Conservation (phyloP, 2,329 filamentous ascomycete species). For the Esteya vermicola region DNA sequence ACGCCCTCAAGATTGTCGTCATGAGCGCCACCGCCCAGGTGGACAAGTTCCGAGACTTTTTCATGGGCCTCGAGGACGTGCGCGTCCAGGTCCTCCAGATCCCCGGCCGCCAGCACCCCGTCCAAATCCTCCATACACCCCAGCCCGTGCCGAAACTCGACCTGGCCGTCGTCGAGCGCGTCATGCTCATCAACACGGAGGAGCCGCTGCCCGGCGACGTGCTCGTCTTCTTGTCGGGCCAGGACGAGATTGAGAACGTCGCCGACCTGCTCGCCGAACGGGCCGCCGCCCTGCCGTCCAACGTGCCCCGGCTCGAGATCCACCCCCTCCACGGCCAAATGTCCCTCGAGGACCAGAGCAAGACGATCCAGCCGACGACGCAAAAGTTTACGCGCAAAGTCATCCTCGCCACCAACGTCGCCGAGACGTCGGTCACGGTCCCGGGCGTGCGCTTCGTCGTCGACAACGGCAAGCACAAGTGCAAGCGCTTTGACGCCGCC, state of each 20-base stretch:
- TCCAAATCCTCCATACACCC: constrained; percentile 61
- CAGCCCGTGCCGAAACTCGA: constrained; percentile 68
- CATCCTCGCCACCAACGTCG: constrained; percentile 90
- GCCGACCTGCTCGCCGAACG: constrained; percentile 74
- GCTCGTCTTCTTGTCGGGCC: constrained; percentile 79
- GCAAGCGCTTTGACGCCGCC: constrained; percentile 76
- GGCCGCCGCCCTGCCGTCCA: constrained; percentile 53
- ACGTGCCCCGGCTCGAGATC: constrained; percentile 58
- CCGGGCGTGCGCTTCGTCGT: constrained; percentile 84
- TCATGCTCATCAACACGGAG: constrained; percentile 75
- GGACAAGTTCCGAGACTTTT: constrained; percentile 63
- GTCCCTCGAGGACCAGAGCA: constrained; percentile 72
- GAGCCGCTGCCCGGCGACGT: constrained; percentile 91
- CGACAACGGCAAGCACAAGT: constrained; percentile 85
- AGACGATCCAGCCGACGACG: constrained; percentile 65
- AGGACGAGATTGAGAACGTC: constrained; percentile 78
- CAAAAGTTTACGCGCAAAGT: constrained; percentile 69
- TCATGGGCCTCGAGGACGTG: constrained; percentile 22
- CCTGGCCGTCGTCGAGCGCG: constrained; percentile 64
- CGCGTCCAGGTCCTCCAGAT: constrained; percentile 44
- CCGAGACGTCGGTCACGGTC: constrained; percentile 95
- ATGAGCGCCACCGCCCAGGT: constrained; percentile 97
- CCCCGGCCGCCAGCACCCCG: constrained; percentile 75
- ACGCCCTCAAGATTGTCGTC: constrained; percentile 81
- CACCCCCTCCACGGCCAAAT: constrained; percentile 84